Percentiles rank a stretch among this genome's conserved stretches.
Evolutionary conservation across 768 basidiomycete species (phyloP).

Genomic region (Glaciozyma martinii): DNA sequence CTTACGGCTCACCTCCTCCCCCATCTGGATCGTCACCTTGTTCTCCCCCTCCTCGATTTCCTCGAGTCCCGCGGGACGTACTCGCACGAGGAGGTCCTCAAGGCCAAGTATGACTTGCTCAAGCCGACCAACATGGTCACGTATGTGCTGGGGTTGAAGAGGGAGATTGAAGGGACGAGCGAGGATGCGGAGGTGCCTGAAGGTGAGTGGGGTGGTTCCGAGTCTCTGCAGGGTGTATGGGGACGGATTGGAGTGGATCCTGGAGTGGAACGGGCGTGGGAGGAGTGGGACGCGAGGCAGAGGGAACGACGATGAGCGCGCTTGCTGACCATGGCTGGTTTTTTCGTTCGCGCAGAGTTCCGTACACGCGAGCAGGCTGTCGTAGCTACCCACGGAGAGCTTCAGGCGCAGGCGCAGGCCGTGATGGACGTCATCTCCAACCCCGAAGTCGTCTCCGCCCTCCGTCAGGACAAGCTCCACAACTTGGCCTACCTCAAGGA

Average conservation of each 20-base stretch:
- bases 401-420: constrained; percentile 82
- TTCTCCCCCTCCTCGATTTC: constrained; percentile 84
- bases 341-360: constrained; percentile 54
- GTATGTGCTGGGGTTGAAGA: constrained; percentile 71
- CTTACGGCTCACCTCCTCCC: constrained; percentile 83
- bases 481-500: constrained; percentile 90
- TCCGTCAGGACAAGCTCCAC: constrained; percentile 94
- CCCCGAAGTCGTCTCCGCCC: constrained; percentile 84
- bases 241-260: neutral
- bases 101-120: constrained; percentile 93
- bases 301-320: neutral
- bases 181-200: constrained; percentile 60
- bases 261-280: neutral
- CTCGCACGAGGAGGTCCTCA: constrained; percentile 64
- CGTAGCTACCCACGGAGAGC: constrained; percentile 68
- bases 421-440: constrained; percentile 94
- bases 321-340: neutral
- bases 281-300: too few species aligned
- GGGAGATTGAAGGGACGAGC: constrained; percentile 51
- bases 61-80: constrained; percentile 68
- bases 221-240: neutral
- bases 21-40: constrained; percentile 87
- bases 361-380: constrained; percentile 70
- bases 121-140: constrained; percentile 98
- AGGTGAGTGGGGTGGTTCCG: constrained; percentile 45